Percentiles rank a stretch among this genome's conserved stretches.
Conservation (phyloP, 176 grass and related monocot genomes). For the Chrysopogon serrulatus region DNA sequence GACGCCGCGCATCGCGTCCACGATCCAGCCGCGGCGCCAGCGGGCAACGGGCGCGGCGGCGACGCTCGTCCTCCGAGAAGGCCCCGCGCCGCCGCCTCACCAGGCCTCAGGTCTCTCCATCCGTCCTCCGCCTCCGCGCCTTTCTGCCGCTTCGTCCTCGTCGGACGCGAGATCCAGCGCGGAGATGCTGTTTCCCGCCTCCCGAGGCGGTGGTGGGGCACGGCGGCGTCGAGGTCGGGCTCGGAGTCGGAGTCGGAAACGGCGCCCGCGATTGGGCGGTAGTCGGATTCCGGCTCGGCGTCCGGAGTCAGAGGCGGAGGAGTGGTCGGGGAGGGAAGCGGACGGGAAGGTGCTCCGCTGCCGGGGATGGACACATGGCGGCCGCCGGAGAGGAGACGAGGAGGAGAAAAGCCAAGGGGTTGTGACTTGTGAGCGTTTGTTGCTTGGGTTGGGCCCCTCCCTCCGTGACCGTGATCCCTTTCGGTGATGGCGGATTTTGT, state of each 20-base stretch:
- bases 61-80: constrained; percentile 49
- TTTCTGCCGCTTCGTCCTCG: not conserved
- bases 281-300: not conserved
- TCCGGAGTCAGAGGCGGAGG: constrained; percentile 38
- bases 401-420: not conserved
- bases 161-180: constrained; percentile 30
- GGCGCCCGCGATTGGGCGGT: constrained; percentile 26
- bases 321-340: constrained; percentile 11
- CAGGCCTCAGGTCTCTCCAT: constrained; percentile 2
- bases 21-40: constrained; percentile 47
- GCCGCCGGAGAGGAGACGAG: not conserved
- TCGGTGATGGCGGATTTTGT: too few species aligned
- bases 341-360: constrained; percentile 43
- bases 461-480: too few species aligned
- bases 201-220: constrained; percentile 27
- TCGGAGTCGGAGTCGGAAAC: constrained; percentile 26
- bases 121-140: constrained; percentile 20
- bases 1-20: constrained; percentile 69
- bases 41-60: constrained; percentile 52
- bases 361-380: constrained; percentile 46
- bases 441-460: not conserved
- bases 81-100: constrained; percentile 30
- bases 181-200: constrained; percentile 30
- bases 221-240: constrained; percentile 19
- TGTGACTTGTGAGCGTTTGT: not conserved